A percentile compares a stretch with the other conserved stretches of the same genome.
phyloP scores from a whole-genome alignment of 768 basidiomycete species.

The Leccinum barrowsii region DNA sequence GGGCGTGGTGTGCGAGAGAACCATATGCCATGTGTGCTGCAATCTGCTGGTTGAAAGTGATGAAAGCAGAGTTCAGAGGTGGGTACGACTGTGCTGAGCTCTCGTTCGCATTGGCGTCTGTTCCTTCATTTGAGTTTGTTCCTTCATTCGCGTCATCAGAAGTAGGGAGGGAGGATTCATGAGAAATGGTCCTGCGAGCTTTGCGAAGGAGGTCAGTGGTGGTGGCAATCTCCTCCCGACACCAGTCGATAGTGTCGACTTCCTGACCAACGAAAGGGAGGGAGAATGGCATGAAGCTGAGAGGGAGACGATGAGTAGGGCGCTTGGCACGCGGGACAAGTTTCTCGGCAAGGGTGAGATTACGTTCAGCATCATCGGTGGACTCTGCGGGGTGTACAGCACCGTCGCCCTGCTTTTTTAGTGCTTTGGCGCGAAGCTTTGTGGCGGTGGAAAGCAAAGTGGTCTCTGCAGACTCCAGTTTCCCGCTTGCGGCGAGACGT shows the following conservation, averaged over 20 bases:
- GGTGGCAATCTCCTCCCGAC: constrained; percentile 63
- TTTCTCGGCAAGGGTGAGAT: constrained; percentile 38
- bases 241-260: constrained; percentile 94
- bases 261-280: constrained; percentile 76
- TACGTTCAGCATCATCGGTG: constrained; percentile 28
- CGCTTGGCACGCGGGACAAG: constrained; percentile 70
- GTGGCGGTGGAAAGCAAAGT: constrained; percentile 69
- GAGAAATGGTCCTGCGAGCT: constrained; percentile 35
- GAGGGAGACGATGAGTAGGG: constrained; percentile 71
- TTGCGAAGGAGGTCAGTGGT: constrained; percentile 53
- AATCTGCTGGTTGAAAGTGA: constrained; percentile 90
- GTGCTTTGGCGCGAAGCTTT: constrained; percentile 59
- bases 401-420: constrained; percentile 39
- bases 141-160: constrained; percentile 24
- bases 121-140: constrained; percentile 11
- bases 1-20: constrained; percentile 71
- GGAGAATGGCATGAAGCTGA: constrained; percentile 49
- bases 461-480: constrained; percentile 87
- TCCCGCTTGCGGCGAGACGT: constrained; percentile 65
- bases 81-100: constrained; percentile 43
- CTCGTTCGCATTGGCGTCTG: constrained; percentile 8
- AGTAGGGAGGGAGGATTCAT: constrained; percentile 12
- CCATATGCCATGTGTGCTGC: constrained; percentile 87
- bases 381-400: constrained; percentile 18
- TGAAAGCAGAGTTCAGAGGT: constrained; percentile 70